Percentiles rank a stretch among this genome's conserved stretches.
These are phyloP conservation scores for Fraxinus ornus DNA, from an alignment of 305 asterid species.

Conservation along the genomic window DNA sequence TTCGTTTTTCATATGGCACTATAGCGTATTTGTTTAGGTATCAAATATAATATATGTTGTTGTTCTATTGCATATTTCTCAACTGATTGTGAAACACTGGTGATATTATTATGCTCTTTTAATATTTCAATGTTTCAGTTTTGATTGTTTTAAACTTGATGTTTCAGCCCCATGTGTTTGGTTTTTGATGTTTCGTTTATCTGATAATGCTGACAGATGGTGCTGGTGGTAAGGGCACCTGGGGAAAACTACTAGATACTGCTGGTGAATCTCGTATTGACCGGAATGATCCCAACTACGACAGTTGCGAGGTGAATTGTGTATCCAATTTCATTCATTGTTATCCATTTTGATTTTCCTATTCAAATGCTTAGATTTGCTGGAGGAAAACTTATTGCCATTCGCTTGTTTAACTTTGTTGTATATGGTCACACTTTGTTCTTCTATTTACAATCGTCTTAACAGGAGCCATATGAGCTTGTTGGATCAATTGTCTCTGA, in stretches of 20 bases:
- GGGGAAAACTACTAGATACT: slow-evolving; percentile 52
- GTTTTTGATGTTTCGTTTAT: slow-evolving; percentile 4
- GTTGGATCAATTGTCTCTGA: slow-evolving; percentile 42
- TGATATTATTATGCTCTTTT: not conserved
- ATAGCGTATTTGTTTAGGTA: not conserved
- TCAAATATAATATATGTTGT: not conserved
- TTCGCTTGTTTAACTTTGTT: not conserved
- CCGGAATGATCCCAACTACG: slow-evolving; percentile 53
- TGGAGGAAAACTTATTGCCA: not conserved
- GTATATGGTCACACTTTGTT: not conserved
- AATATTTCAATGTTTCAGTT: not conserved
- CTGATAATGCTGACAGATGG: slow-evolving; percentile 37
- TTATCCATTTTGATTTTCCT: not conserved
- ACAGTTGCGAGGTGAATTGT: slow-evolving; percentile 47
- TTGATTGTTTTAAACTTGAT: not conserved
- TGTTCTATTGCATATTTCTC: not conserved
- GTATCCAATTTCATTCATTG: not conserved
- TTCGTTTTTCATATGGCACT: not conserved
- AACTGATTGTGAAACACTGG: not conserved
- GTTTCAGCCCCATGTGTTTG: not conserved
- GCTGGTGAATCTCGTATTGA: slow-evolving; percentile 40
- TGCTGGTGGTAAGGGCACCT: slow-evolving; percentile 56
- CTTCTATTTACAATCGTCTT: not conserved
- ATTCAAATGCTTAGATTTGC: not conserved
- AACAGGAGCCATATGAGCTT: slow-evolving; percentile 56